These are phyloP conservation scores for Nakazawaea molendinolei DNA, from an alignment of 805 yeast genomes.

Conservation along the genomic window DNA sequence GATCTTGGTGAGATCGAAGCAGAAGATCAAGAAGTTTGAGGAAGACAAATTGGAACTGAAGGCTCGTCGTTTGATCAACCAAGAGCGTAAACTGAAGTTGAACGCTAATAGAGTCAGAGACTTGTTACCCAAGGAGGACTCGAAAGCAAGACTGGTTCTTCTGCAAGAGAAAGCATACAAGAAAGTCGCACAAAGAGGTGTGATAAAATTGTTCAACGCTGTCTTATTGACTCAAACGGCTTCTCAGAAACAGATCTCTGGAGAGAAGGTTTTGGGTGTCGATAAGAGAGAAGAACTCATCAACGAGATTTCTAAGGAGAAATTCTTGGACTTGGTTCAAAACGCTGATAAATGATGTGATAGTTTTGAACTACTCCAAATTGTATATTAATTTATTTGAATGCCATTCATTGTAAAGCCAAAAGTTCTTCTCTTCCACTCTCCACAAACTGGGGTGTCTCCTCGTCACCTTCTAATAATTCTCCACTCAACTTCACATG, in stretches of 20 bases:
- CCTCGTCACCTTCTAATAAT: constrained; percentile 22
- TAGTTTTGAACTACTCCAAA: not conserved
- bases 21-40: constrained; percentile 66
- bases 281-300: constrained; percentile 54
- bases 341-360: constrained; percentile 51
- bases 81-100: constrained; percentile 63
- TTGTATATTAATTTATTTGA: constrained; percentile 1
- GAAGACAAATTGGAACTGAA: constrained; percentile 76
- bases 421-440: constrained; percentile 2
- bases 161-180: constrained; percentile 66
- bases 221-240: constrained; percentile 69
- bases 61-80: constrained; percentile 63
- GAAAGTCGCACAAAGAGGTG: constrained; percentile 85
- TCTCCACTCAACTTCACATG: constrained; percentile 23
- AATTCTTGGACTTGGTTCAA: constrained; percentile 80
- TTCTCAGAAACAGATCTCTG: constrained; percentile 43
- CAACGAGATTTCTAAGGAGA: constrained; percentile 82
- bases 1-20: constrained; percentile 76
- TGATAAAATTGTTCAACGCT: constrained; percentile 77
- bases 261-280: constrained; percentile 27
- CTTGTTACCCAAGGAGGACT: constrained; percentile 59
- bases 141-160: constrained; percentile 47
- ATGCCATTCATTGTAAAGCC: not conserved
- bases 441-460: constrained; percentile 26
- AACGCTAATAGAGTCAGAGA: constrained; percentile 64